Evolutionary conservation across 2,329 filamentous ascomycete genomes (phyloP).

Genomic region (Bisporella sp.): DNA sequence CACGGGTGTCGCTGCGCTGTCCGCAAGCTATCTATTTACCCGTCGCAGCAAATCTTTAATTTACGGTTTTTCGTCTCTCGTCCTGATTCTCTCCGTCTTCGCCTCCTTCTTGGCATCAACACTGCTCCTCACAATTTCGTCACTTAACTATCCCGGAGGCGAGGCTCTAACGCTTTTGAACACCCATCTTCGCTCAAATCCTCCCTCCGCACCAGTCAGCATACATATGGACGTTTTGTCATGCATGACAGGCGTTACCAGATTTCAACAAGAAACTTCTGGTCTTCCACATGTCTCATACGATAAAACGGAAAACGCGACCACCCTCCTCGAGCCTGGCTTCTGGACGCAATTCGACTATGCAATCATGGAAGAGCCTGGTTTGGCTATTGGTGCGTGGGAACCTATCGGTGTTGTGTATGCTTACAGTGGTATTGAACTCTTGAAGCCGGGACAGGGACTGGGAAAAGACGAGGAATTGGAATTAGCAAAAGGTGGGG

Average conservation of each 20-base stretch:
- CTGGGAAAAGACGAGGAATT: constrained; percentile 17
- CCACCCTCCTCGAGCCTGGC: constrained; percentile 34
- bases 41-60: constrained; percentile 52
- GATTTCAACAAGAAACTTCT: constrained; percentile 42
- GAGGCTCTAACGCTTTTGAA: constrained; percentile 60
- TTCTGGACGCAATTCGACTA: constrained; percentile 64
- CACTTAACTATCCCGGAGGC: constrained; percentile 90
- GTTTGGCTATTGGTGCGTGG: constrained; percentile 45
- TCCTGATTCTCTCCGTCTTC: constrained; percentile 52
- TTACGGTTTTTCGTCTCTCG: constrained; percentile 46
- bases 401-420: constrained; percentile 48
- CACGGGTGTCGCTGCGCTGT: constrained; percentile 69
- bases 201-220: constrained; percentile 10
- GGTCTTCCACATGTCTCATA: constrained; percentile 27
- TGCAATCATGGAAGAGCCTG: constrained; percentile 47
- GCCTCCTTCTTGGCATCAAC: constrained; percentile 53
- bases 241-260: constrained; percentile 66
- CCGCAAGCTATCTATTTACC: constrained; percentile 62
- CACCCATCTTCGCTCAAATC: constrained; percentile 23
- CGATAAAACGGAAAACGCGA: constrained; percentile 56
- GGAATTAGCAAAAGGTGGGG: constrained; percentile 17
- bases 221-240: constrained; percentile 58
- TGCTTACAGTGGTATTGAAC: constrained; percentile 51
- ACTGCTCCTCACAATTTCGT: constrained; percentile 68
- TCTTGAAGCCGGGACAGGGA: constrained; percentile 42